Evolutionary conservation across 108 stramenopile genomes (phyloP).

Genomic region (Skeletonema menzelii): DNA sequence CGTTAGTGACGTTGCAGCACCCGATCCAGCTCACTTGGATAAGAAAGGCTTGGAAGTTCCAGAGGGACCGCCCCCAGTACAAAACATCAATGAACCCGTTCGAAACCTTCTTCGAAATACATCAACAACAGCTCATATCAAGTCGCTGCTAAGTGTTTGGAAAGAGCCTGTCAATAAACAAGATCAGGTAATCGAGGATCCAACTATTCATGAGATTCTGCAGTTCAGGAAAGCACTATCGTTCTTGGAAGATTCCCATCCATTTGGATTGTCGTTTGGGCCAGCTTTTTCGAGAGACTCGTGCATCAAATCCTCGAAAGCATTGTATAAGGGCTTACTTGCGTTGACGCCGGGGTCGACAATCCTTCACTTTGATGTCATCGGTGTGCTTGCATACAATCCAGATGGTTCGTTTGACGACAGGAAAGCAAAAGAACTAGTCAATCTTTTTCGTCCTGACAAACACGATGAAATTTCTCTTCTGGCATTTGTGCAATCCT

Average conservation of each 20-base stretch:
- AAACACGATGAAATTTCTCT: constrained; percentile 50
- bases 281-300: constrained; percentile 52
- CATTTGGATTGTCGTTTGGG: constrained; percentile 71
- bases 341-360: constrained; percentile 36
- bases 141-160: constrained; percentile 69
- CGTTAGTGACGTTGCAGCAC: not conserved
- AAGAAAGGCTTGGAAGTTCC: not conserved
- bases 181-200: constrained; percentile 48
- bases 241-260: constrained; percentile 62
- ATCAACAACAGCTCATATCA: constrained; percentile 43
- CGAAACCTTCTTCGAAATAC: constrained; percentile 16
- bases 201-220: constrained; percentile 58
- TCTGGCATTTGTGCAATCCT: constrained; percentile 48
- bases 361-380: constrained; percentile 60
- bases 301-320: constrained; percentile 65
- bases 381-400: constrained; percentile 52
- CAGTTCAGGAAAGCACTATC: constrained; percentile 69
- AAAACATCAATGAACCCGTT: constrained; percentile 32
- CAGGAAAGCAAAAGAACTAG: constrained; percentile 52
- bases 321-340: constrained; percentile 53
- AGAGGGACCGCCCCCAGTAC: constrained; percentile 4
- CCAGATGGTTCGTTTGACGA: constrained; percentile 50
- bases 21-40: not conserved
- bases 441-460: constrained; percentile 66
- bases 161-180: constrained; percentile 71